Base-by-base conservation (phyloP, 2,329 filamentous ascomycete genomes). In the Ustilaginoidea virens region DNA sequence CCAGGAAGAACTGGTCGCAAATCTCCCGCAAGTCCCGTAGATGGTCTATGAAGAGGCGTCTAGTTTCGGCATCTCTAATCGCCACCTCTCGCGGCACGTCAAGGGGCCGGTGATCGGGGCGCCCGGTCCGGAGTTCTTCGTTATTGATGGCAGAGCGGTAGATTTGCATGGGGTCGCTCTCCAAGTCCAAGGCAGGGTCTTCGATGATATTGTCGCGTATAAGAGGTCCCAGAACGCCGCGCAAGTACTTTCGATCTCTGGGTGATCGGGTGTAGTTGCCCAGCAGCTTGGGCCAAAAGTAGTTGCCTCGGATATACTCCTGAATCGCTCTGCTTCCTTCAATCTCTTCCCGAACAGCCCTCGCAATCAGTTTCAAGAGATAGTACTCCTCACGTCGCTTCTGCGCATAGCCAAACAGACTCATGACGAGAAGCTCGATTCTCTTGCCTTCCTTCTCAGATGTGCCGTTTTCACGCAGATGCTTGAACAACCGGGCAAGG, bases 381-480 rank as follows among this genome's bases (percentile, higher is more conserved):
- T 94, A 93, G 56, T 96, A 98, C 48, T 98, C 90, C 52, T 98
- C 90, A 48, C 90, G 69, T 37, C 86, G 72, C 61, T 96, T 98
- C 51, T 98, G 90, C 1, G 90, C 87, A 47, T 96, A 93, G 14
- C 90, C 92, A 45, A 96, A 98, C 19, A 96, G 64, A 7, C 85
- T 82, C 85, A 98, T 94, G 55, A 92, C 82, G 36, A 98, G 61
- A 36, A 90, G 80, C 52, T 94, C 87, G 31, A 93, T 80, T 28
- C 83, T 74, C 56, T 93, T 93, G 49, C 75, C 79, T 45, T 98
- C 90, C 53, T 90, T 92, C 45, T 98, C 90, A 0, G 83, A 63
- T 2, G 80, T 82, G 23, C 80, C 82, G 42, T 81, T 70, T 52
- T 93, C 82, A 17, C 85, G 75, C 17, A 96, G 58, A 24, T 78